Evolutionary conservation across 2,329 filamentous ascomycete genomes (phyloP).

Genomic region (Pseudohalonectria lignicola): DNA sequence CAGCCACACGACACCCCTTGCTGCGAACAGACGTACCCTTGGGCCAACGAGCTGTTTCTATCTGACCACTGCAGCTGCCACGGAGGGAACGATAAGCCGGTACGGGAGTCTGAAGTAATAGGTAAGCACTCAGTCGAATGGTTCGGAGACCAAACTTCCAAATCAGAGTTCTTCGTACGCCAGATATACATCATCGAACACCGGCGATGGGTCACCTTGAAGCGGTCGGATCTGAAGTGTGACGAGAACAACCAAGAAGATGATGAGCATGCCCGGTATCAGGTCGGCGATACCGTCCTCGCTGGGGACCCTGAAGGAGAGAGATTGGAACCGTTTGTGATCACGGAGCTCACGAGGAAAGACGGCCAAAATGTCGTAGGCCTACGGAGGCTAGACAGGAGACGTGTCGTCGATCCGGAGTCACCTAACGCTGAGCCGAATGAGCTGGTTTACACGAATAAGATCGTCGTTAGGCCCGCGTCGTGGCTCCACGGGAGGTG

Average conservation of each 20-base stretch:
- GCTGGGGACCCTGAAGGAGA: constrained; percentile 17
- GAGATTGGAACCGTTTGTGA: constrained; percentile 48
- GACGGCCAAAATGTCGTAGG: constrained; percentile 17
- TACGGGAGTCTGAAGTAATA: constrained; percentile 44
- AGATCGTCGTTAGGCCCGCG: constrained; percentile 23
- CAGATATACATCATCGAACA: constrained; percentile 54
- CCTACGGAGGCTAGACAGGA: constrained; percentile 43
- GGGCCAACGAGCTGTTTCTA: constrained; percentile 63
- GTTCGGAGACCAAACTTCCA: constrained; percentile 33
- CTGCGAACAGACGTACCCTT: constrained; percentile 55
- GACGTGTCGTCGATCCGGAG: constrained; percentile 24
- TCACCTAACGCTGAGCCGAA: constrained; percentile 32
- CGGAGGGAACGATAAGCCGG: constrained; percentile 22
- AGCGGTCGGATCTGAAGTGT: constrained; percentile 43
- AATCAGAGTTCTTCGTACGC: constrained; percentile 53
- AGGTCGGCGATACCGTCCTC: constrained; percentile 50
- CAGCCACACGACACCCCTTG: constrained; percentile 61
- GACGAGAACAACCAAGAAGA: constrained; percentile 17
- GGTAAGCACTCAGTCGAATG: constrained; percentile 48
- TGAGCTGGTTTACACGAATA: constrained; percentile 45
- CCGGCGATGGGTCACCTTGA: constrained; percentile 50
- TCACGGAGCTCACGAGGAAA: constrained; percentile 28
- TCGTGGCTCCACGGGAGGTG: constrained; percentile 43
- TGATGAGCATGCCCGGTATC: too few species aligned
- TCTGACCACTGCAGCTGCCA: constrained; percentile 66